Evolutionary conservation across 2,329 filamentous ascomycete species (phyloP), one percentile per base, ranked within the genome.

Genomic region (Colletotrichum simmondsii): DNA sequence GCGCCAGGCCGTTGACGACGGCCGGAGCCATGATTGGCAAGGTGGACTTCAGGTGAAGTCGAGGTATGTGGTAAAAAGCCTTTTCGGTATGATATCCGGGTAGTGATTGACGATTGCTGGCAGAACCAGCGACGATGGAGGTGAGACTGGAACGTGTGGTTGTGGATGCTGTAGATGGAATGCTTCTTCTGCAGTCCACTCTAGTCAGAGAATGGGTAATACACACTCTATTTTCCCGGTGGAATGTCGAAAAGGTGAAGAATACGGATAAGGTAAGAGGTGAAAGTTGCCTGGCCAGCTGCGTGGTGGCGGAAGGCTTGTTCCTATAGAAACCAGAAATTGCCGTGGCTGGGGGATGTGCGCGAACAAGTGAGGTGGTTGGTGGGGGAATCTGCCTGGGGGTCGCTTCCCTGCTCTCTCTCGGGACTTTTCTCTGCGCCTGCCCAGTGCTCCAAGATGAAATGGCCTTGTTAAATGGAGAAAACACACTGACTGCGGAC

Each of bases 21-120:
- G 84, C 81, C 52, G 86, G 86, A 68, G 85, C 85, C 86, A 84
- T 83, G 71, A 58, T 77, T 65, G 67, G 59, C 59, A 49, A 65
- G 59, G 57, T 52, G 35, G 35, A 37, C 65, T 53, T 46, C 66
- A 28, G 26, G 14, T 53, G 52, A 37, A 63, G 56, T 10, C 46
- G 24, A 5, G 10, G 19, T 26, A 61, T 12, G 26, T 24, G 14
- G 8, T 7, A 14, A 12, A 30, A 49, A 14, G 2, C 2, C 8
- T 42, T 42, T 42, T 42, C 4, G 24, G 26, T 53, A 32, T 37
- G 49, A 3, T n/a, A 8, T n/a, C 8, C 10, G 19, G n/a, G n/a
- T 28, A 19, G 37, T 22, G 7, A 14, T 28, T n/a, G 52, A 37
- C 14, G 19, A 56, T 42, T n/a, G 19, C 42, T 37, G 46, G 32